Conservation (phyloP, 805 yeast species). For the Zygosaccharomyces rouxii region DNA sequence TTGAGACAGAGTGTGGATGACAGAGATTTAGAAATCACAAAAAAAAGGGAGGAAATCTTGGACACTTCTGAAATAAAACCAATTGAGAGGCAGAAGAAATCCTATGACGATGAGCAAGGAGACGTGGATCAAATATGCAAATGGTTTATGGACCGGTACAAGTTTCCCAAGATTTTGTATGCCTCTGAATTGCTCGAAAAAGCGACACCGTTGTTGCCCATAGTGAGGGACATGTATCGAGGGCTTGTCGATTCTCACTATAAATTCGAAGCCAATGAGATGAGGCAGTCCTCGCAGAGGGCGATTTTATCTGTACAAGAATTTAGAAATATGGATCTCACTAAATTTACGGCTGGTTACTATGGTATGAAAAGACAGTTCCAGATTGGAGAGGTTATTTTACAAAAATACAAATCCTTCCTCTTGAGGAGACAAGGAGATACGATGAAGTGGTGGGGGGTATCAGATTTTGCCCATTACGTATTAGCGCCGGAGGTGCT, state of each 20-base stretch:
- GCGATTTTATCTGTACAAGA: slow-evolving; percentile 46
- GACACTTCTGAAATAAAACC: background rate
- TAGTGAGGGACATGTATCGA: slow-evolving; percentile 40
- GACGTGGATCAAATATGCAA: slow-evolving; percentile 5
- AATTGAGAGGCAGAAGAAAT: background rate
- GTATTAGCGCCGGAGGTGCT: slow-evolving; percentile 63
- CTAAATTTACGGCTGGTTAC: slow-evolving; percentile 51
- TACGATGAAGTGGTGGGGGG: slow-evolving; percentile 59
- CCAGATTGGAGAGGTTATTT: slow-evolving; percentile 43
- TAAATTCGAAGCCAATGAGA: slow-evolving; percentile 46
- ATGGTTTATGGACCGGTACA: slow-evolving; percentile 19
- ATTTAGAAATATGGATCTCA: slow-evolving; percentile 44
- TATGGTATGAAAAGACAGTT: slow-evolving; percentile 57
- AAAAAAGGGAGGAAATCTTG: background rate
- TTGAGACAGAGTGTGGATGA: slow-evolving; percentile 8
- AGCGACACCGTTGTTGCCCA: slow-evolving; percentile 30
- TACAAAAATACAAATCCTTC: slow-evolving; percentile 30
- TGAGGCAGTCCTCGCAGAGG: slow-evolving; percentile 38
- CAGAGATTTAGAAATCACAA: slow-evolving; percentile 1
- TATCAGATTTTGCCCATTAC: slow-evolving; percentile 49
- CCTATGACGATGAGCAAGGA: background rate
- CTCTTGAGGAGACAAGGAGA: slow-evolving; percentile 37
- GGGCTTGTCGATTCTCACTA: slow-evolving; percentile 46
- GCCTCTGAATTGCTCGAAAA: slow-evolving; percentile 28
- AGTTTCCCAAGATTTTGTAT: slow-evolving; percentile 28